Conservation (phyloP, 2,329 filamentous ascomycete genomes). For the Trichoderma polysporum region DNA sequence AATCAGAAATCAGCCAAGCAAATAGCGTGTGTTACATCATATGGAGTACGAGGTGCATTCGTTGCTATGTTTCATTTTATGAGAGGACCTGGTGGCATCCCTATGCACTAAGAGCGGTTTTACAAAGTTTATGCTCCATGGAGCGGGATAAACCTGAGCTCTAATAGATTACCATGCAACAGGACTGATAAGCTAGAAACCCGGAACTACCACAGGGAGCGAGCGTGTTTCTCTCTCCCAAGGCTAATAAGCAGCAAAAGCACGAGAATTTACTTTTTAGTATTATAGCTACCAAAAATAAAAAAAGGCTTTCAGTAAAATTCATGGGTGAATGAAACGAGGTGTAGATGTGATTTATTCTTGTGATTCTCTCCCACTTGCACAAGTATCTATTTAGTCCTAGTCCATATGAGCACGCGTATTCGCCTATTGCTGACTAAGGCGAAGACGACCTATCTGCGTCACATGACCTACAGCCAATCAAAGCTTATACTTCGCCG, state of each 20-base stretch:
- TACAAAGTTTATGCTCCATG: conserved; percentile 8
- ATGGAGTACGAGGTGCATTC: not conserved
- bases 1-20: not conserved
- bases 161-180: not conserved
- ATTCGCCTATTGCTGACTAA: not conserved
- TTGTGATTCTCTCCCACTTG: not conserved
- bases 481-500: not conserved
- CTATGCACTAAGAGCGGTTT: not conserved
- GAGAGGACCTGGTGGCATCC: not conserved
- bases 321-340: too few species aligned
- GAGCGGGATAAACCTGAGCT: not conserved
- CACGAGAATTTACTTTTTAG: not conserved
- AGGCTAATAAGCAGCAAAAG: not conserved
- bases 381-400: not conserved
- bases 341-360: too few species aligned
- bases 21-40: not conserved
- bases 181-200: not conserved
- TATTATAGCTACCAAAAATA: not conserved
- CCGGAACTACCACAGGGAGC: not conserved
- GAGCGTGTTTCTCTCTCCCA: not conserved
- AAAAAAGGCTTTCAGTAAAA: too few species aligned
- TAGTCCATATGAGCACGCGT: too few species aligned
- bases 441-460: not conserved
- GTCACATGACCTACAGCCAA: conserved; percentile 20
- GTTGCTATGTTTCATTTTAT: not conserved